A percentile compares a stretch with the other conserved stretches of the same genome.
These are phyloP conservation scores for Sordariomycetes sp. DNA, from an alignment of 2,329 filamentous ascomycete species.

Conservation along the genomic window DNA sequence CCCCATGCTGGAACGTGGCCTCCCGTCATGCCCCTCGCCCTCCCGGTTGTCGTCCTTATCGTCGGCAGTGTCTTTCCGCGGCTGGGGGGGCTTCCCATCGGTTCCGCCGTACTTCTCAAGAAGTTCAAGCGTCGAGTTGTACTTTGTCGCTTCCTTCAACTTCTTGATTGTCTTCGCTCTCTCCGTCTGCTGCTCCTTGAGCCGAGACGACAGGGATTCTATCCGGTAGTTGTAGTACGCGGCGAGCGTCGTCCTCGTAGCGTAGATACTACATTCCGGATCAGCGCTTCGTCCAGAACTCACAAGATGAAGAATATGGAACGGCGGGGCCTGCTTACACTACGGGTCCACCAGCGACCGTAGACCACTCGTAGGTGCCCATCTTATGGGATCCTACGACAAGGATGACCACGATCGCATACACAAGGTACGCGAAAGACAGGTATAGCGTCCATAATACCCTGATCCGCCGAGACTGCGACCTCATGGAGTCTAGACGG, in stretches of 20 bases:
- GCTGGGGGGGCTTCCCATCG: conserved; percentile 29
- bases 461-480: conserved; percentile 65
- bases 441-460: conserved; percentile 87
- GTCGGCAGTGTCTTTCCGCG: background rate
- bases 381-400: conserved; percentile 79
- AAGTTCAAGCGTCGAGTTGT: conserved; percentile 86
- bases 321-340: conserved; percentile 39
- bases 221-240: conserved; percentile 76
- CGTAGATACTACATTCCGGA: conserved; percentile 56
- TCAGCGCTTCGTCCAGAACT: background rate
- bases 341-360: conserved; percentile 67
- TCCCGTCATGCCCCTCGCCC: conserved; percentile 8
- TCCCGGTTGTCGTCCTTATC: conserved; percentile 7
- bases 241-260: conserved; percentile 54
- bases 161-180: conserved; percentile 83
- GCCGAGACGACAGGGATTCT: conserved; percentile 52
- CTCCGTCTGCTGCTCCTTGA: conserved; percentile 69
- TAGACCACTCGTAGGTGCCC: conserved; percentile 66
- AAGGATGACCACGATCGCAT: conserved; percentile 68
- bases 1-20: conserved; percentile 11
- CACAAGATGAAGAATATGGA: background rate
- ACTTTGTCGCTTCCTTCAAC: conserved; percentile 89
- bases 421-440: conserved; percentile 81
- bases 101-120: conserved; percentile 85
- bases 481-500: conserved; percentile 62